These are phyloP conservation scores for Metschnikowia kofuensis DNA, from an alignment of 805 yeast species.

Conservation along the genomic window DNA sequence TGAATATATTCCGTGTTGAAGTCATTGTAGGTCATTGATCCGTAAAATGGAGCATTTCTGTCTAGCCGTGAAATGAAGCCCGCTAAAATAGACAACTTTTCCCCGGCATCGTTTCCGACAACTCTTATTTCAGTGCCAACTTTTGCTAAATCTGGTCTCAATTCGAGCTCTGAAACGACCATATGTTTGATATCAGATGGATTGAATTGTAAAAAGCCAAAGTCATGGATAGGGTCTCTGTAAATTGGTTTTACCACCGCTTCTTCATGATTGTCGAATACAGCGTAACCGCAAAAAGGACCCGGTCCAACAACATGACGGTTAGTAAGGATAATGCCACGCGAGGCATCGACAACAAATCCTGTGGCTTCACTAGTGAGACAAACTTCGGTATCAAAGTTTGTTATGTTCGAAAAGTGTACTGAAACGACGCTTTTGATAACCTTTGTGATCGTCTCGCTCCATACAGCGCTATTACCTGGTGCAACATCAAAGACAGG, in stretches of 20 bases:
- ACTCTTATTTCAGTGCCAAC: constrained; percentile 95
- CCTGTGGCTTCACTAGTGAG: constrained; percentile 92
- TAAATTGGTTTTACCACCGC: constrained; percentile 81
- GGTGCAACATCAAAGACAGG: constrained; percentile 16
- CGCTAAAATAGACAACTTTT: constrained; percentile 80
- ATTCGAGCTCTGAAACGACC: constrained; percentile 60
- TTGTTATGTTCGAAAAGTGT: constrained; percentile 81
- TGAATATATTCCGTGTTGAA: constrained; percentile 92
- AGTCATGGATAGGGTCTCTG: constrained; percentile 94
- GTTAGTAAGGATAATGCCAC: constrained; percentile 85
- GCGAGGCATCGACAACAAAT: constrained; percentile 79
- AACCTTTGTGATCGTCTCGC: constrained; percentile 72
- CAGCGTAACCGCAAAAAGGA: constrained; percentile 87
- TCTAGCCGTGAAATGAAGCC: constrained; percentile 85
- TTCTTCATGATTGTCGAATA: constrained; percentile 93
- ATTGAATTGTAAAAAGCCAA: constrained; percentile 81
- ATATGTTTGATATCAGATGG: constrained; percentile 71
- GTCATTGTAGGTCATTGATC: constrained; percentile 82
- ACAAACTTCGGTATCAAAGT: constrained; percentile 83
- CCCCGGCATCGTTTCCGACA: constrained; percentile 96
- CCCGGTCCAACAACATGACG: constrained; percentile 96
- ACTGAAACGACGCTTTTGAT: constrained; percentile 86
- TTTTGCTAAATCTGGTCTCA: constrained; percentile 78
- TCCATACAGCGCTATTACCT: constrained; percentile 52
- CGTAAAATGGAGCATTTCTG: constrained; percentile 94